Base-by-base conservation (phyloP, 176 grass and related monocot species). In the Rhynchospora tenuis region DNA sequence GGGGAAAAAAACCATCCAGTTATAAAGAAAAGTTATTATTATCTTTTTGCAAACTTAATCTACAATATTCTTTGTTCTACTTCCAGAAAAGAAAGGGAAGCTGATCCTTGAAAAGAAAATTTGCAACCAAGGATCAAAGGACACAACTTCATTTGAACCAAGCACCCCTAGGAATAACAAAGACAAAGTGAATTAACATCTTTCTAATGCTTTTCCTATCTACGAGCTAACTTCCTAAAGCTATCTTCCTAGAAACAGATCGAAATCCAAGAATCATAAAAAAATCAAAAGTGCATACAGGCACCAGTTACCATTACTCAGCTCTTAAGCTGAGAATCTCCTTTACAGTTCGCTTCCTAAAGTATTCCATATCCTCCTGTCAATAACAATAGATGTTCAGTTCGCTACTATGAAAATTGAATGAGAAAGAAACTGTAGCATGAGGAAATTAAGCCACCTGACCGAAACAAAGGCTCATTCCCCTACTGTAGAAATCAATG, bases 331-430 rank as follows among this genome's bases (percentile, higher is more conserved):
- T 87, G 74, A 91, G 58, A 80, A 98, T 98, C 86, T 95, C 95
- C 52, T 87, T 98, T 84, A 82, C 82, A 84, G 90, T 95, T 71
- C 91, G 86, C 83, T 62, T 90, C 59, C 95, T 95, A 59, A 97
- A 95, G 76, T 98, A 95, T 47, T 83, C 69, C 95, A 95, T 98
- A 38, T 98, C 8, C 82, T 86, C 88, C 95, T 98, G 82, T 57
- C 31, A 80, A 38, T n/a, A 64, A 62, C 28, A 81, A 23, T 63
- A 64, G 31, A 81, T 14, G 45, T 24, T 62, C 11, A 64, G 38
- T 81, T 23, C 13, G 19, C 55, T 52, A 64, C 33, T 15, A 15
- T 5, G 7, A 55, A 64, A 81, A 26, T 48, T 2, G 14, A 26
- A 45, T 55, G 10, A 52, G 26, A 50, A 67, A 82, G 23, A 67